A percentile compares a stretch with the other conserved stretches of the same genome.
Conservation (phyloP, 2,329 filamentous ascomycete genomes). For the Colletotrichum sp. region DNA sequence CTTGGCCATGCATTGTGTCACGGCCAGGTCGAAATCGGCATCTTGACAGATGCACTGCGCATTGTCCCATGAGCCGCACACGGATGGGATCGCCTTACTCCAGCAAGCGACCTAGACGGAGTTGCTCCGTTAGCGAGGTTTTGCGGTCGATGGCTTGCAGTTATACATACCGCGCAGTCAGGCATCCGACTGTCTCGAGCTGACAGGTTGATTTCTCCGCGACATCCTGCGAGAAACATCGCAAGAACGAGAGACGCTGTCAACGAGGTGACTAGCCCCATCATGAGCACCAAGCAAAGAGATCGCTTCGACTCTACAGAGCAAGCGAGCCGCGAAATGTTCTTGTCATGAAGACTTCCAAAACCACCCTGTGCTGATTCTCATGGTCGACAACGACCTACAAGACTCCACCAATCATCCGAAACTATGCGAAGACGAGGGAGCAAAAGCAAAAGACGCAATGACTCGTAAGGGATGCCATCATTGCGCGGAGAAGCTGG, state of each 20-base stretch:
- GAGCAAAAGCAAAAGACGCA: not conserved
- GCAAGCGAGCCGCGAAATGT: not conserved
- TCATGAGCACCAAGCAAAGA: not conserved
- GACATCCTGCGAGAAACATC: not conserved
- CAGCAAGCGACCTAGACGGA: not conserved
- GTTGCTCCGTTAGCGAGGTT: not conserved
- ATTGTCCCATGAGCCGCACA: not conserved
- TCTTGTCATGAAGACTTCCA: not conserved
- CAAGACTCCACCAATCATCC: not conserved
- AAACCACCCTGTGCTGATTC: not conserved
- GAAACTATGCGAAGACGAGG: not conserved
- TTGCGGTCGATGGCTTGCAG: not conserved
- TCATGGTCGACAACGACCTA: not conserved
- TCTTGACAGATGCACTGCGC: not conserved
- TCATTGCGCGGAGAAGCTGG: not conserved
- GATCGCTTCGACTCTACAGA: not conserved
- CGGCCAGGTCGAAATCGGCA: not conserved
- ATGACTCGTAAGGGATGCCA: not conserved
- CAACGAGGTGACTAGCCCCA: not conserved
- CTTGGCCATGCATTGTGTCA: constrained; percentile 1
- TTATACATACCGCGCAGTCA: not conserved
- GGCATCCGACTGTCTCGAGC: not conserved
- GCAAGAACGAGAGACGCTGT: not conserved
- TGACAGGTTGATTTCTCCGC: not conserved
- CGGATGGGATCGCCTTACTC: not conserved